Evolutionary conservation across 2,329 filamentous ascomycete genomes (phyloP).

Genomic region (Thelonectria blattea): DNA sequence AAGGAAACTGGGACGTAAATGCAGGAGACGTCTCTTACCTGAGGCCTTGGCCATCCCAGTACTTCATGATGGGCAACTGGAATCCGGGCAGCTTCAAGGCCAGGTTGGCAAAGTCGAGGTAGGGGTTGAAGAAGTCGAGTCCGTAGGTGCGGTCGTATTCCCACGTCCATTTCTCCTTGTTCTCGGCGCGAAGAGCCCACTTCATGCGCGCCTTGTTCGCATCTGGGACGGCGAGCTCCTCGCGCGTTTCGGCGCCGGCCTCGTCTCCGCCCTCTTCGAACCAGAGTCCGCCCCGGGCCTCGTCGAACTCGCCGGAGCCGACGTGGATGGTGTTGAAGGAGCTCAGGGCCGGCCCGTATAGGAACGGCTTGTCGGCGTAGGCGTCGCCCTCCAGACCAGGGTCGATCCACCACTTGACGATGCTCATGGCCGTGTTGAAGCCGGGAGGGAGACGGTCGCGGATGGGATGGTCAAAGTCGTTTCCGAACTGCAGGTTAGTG

Average conservation of each 20-base stretch:
- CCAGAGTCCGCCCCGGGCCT: conserved; percentile 57
- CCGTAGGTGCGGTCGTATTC: conserved; percentile 59
- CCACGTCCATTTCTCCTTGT: conserved; percentile 61
- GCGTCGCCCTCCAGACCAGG: conserved; percentile 89
- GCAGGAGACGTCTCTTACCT: conserved; percentile 58
- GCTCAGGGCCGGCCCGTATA: conserved; percentile 83
- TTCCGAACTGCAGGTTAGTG: conserved; percentile 84
- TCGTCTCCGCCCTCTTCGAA: conserved; percentile 72
- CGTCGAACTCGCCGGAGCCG: conserved; percentile 58
- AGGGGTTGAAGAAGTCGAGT: conserved; percentile 85
- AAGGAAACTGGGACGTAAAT: conserved; percentile 16
- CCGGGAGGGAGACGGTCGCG: conserved; percentile 84
- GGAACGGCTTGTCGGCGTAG: conserved; percentile 82
- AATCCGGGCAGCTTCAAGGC: conserved; percentile 75
- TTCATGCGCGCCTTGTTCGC: conserved; percentile 62
- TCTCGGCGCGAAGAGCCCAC: conserved; percentile 59
- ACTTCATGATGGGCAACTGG: conserved; percentile 73
- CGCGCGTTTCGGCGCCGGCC: conserved; percentile 54
- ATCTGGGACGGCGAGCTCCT: conserved; percentile 56
- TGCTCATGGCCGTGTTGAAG: conserved; percentile 81
- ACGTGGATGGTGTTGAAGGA: conserved; percentile 80
- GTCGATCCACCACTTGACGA: conserved; percentile 91
- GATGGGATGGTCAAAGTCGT: conserved; percentile 93
- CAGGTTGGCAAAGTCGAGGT: conserved; percentile 82
- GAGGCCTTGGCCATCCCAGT: conserved; percentile 80